Evolutionary conservation across 1,284 basidiomycete genomes (phyloP), one percentile per base, ranked within the genome.

Genomic region (Vanrija pseudolonga): DNA sequence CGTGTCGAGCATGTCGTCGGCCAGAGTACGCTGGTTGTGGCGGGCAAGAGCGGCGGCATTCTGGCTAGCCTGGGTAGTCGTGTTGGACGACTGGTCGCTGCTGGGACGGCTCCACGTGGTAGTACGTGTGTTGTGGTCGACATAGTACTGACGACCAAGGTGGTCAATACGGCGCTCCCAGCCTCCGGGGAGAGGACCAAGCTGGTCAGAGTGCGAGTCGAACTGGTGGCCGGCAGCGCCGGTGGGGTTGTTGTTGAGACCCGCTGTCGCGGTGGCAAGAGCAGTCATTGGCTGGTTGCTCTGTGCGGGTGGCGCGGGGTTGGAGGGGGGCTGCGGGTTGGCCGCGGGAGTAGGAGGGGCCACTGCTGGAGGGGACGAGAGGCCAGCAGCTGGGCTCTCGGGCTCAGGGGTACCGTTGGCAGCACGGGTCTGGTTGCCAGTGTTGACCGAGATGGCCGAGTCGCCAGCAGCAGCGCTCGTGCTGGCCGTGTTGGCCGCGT

Each of bases 141-240:
- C 90, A 71, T 90, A 96, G 78, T 98, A 98, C 18, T 88, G 85
- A 47, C 96, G 81, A 3, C 88, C 89, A 50, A 92, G 84, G 49
- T 85, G 86, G 74, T 98, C 96, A 47, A 86, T 84, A 44, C 96
- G 85, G 53, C 94, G 85, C 76, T 98, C 96, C 93, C 94, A 98
- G 12, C 92, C 92, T 26, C 78, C 69, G 0, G 95, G 95, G 26
- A 98, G 79, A n/a, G 87, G 84, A 11, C 85, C 83, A 24, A 85
- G 81, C 80, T 89, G 79, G 78, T 83, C 82, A 45, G 89, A 85
- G 61, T 85, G 86, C 18, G 90, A 87, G 68, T 89, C 89, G 76
- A 91, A 91, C 70, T 90, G 90, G 61, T 86, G 83, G 65, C 80
- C 77, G 50, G 64, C 67, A 11, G 45, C 45, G 45, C n/a, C 39